Conservation (phyloP, 371 early-diverging fungal genomes). For the Smittium culicis region DNA sequence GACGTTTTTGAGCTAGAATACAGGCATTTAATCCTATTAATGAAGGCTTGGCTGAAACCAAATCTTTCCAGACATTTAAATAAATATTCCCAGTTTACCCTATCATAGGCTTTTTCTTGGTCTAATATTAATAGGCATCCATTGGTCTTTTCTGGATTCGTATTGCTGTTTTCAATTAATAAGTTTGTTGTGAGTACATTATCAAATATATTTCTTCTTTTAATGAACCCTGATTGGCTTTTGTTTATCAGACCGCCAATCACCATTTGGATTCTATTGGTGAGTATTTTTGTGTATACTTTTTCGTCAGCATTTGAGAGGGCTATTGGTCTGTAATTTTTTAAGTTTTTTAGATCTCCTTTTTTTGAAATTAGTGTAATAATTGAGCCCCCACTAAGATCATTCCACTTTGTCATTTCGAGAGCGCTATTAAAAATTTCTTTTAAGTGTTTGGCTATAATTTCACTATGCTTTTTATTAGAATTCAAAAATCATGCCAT, state of each 20-base stretch:
- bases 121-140: neutral
- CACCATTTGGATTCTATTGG: neutral
- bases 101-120: neutral
- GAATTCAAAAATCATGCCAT: neutral
- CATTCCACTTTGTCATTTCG: neutral
- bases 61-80: neutral
- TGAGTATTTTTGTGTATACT: neutral
- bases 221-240: neutral
- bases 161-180: neutral
- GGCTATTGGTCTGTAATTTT: neutral
- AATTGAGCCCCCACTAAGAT: neutral
- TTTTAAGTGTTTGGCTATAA: neutral
- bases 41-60: neutral
- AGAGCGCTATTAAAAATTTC: neutral
- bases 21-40: neutral
- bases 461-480: neutral
- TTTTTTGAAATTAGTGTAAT: neutral
- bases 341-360: neutral
- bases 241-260: neutral
- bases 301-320: neutral
- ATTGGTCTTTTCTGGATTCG: neutral
- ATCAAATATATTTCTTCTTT: neutral
- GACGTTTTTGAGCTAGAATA: neutral
- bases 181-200: neutral
- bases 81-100: neutral